Evolutionary conservation across 768 basidiomycete genomes (phyloP).

Genomic region (Tubosaeta brunneosetosa): DNA sequence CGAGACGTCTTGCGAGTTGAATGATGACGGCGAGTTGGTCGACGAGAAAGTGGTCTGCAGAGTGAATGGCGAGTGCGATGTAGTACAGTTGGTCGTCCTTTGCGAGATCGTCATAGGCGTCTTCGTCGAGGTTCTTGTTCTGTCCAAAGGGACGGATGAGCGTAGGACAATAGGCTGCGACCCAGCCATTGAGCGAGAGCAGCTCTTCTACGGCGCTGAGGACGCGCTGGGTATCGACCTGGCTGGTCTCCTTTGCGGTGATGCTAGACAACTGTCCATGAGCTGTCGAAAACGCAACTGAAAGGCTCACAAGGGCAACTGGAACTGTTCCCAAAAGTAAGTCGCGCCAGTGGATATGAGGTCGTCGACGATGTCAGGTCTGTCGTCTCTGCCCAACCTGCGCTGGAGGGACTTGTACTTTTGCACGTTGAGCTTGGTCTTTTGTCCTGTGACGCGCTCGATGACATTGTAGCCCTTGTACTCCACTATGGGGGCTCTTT

Average conservation of each 20-base stretch:
- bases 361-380: slow-evolving; percentile 72
- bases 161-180: slow-evolving; percentile 91
- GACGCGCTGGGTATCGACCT: slow-evolving; percentile 88
- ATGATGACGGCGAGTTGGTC: slow-evolving; percentile 98
- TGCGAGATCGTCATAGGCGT: slow-evolving; percentile 86
- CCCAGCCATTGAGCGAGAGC: slow-evolving; percentile 97
- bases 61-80: slow-evolving; percentile 92
- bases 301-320: slow-evolving; percentile 79
- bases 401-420: slow-evolving; percentile 84
- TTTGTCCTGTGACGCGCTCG: slow-evolving; percentile 58
- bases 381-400: slow-evolving; percentile 82
- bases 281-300: not conserved
- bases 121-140: slow-evolving; percentile 65
- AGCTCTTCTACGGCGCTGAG: slow-evolving; percentile 88
- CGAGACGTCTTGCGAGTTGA: slow-evolving; percentile 88
- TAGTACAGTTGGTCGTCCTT: slow-evolving; percentile 84
- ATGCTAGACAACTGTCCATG: slow-evolving; percentile 47
- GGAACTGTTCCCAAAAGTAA: slow-evolving; percentile 92
- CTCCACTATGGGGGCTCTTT: slow-evolving; percentile 27
- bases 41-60: slow-evolving; percentile 97
- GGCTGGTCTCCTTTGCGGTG: slow-evolving; percentile 72
- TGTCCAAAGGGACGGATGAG: slow-evolving; percentile 93
- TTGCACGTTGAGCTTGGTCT: slow-evolving; percentile 79
- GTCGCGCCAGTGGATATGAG: slow-evolving; percentile 70
- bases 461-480: slow-evolving; percentile 59